Conservation (phyloP, 371 early-diverging fungal genomes). For the Smittium culicis region DNA sequence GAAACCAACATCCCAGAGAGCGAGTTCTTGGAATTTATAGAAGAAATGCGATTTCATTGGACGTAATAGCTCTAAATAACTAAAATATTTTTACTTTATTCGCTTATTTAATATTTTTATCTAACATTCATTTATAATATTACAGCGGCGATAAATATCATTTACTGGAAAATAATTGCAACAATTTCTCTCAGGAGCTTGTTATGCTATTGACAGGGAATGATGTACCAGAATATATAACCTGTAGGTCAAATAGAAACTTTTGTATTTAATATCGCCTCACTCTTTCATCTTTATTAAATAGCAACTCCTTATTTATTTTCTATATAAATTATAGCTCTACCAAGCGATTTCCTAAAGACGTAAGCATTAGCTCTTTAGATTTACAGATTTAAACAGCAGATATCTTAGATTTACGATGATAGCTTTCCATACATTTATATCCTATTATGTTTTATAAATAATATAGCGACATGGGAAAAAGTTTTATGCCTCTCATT, state of each 20-base stretch:
- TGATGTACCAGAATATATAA: constrained; percentile 51
- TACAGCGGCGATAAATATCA: constrained; percentile 63
- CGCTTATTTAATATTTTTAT: background rate
- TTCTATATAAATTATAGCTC: too few species aligned
- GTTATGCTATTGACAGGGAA: constrained; percentile 68
- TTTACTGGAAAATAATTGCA: constrained; percentile 80
- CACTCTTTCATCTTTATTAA: background rate
- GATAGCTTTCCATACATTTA: too few species aligned
- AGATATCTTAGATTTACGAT: too few species aligned
- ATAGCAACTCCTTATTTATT: background rate
- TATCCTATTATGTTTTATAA: background rate
- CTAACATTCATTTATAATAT: background rate
- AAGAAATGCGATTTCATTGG: constrained; percentile 39
- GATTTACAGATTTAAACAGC: background rate
- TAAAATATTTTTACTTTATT: background rate
- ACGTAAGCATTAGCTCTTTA: constrained; percentile 34
- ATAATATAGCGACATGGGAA: constrained; percentile 1
- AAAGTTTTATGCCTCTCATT: constrained; percentile 3
- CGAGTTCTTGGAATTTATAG: constrained; percentile 59
- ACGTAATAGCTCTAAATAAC: constrained; percentile 28
- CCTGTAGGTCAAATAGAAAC: background rate
- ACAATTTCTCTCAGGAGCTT: constrained; percentile 56
- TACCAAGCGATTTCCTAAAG: constrained; percentile 51
- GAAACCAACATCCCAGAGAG: constrained; percentile 62
- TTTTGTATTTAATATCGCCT: background rate